Base-by-base conservation (phyloP, 768 basidiomycete genomes). In the Mycena rosella region DNA sequence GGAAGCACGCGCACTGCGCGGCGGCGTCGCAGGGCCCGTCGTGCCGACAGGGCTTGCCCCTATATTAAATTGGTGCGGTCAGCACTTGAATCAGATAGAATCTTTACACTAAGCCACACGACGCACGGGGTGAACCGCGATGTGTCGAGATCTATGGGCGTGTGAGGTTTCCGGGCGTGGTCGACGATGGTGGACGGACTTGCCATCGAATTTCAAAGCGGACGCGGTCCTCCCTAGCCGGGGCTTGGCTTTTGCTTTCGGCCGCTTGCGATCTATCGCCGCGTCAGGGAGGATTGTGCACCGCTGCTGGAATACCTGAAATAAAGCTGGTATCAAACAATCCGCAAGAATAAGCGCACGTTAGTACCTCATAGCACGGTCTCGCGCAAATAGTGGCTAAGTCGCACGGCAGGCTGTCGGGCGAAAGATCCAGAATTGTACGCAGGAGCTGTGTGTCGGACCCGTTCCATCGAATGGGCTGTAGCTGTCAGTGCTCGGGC, bases 361-460 rank as follows among this genome's bases (percentile, higher is more conserved):
- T n/a, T n/a, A n/a, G n/a, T 60, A 90, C 91, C 80, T 92, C 88
- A 30, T 77, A 75, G 74, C 91, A 93, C 7, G 89, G 86, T 67
- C 86, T 89, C 13, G 80, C 80, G 74, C 86, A 86, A 18, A 91
- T 76, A 1, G 79, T 73, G 20, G 88, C 86, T 15, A 91, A 76
- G 51, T 88, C 83, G 67, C 91, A 92, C 0, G 89, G 81, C 0
- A 78, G 74, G 5, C 78, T 73, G 51, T 88, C 83, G 9, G 85
- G 85, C 0, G 80, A 77, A 26, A 86, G 74, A 18, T 82, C 76
- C 13, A 87, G 76, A 7, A 87, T 72, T 2, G 75, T 76, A 24
- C 69, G 74, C 3, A 91, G 72, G 0, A 77, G 68, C 38, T 85
- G 80, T 5, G 80, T 60, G 8, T 88, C 86, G 0, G 73, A 53